Evolutionary conservation across 75 land plant genomes (phyloP).

Genomic region (Pinus albicaulis): DNA sequence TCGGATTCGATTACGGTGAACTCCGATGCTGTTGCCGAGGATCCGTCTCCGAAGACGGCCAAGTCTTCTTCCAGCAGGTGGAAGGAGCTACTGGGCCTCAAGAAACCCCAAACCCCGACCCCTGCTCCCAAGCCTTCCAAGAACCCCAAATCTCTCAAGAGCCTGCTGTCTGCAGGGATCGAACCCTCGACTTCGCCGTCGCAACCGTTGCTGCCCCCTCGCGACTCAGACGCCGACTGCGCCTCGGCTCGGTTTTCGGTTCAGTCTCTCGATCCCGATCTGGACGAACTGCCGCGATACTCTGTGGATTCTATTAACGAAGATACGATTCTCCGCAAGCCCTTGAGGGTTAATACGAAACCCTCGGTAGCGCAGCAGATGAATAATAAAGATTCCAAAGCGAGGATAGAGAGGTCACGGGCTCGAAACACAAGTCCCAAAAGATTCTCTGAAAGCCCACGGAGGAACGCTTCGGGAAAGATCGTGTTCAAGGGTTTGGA

Average conservation of each 20-base stretch:
- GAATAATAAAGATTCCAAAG: constrained; percentile 6
- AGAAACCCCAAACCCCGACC: constrained; percentile 18
- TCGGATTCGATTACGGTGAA: background rate
- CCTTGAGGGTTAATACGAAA: background rate
- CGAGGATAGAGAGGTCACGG: constrained; percentile 15
- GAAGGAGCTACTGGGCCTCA: constrained; percentile 70
- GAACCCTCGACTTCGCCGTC: constrained; percentile 28
- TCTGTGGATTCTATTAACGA: constrained; percentile 51
- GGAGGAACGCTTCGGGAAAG: constrained; percentile 61
- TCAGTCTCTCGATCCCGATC: constrained; percentile 51
- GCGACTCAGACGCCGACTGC: constrained; percentile 33
- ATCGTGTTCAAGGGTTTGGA: constrained; percentile 55
- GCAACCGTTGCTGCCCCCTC: constrained; percentile 6
- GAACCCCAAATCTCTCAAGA: constrained; percentile 17
- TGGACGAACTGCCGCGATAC: constrained; percentile 48
- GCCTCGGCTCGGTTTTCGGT: constrained; percentile 49
- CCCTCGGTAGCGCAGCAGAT: too few species aligned
- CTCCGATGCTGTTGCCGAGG: constrained; percentile 3
- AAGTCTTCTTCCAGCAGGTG: constrained; percentile 53
- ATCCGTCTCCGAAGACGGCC: constrained; percentile 65
- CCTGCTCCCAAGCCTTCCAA: background rate
- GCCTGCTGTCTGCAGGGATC: constrained; percentile 23
- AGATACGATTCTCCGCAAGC: constrained; percentile 5
- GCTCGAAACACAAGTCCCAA: background rate
- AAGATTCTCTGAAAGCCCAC: constrained; percentile 46